These are phyloP conservation scores for Leccinum subrobustum DNA, from an alignment of 1,284 basidiomycete genomes.

Conservation along the genomic window DNA sequence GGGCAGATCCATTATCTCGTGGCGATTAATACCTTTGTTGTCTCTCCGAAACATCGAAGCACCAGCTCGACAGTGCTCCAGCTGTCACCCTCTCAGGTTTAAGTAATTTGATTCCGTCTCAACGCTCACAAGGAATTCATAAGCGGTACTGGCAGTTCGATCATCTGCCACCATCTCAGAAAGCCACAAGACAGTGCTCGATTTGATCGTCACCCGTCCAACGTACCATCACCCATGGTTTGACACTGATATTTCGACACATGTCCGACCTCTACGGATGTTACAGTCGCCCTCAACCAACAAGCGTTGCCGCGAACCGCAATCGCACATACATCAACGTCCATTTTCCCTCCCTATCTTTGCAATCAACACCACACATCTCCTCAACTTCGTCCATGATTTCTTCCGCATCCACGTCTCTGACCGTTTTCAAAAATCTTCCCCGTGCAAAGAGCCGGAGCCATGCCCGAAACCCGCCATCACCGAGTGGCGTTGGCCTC, in stretches of 20 bases:
- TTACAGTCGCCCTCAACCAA: conserved; percentile 20
- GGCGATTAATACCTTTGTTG: not conserved
- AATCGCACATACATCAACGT: conserved; percentile 71
- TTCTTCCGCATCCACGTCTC: conserved; percentile 51
- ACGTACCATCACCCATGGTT: conserved; percentile 5
- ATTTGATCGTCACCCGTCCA: conserved; percentile 12
- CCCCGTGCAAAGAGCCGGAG: conserved; percentile 63
- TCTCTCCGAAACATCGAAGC: not conserved
- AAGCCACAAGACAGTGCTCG: not conserved
- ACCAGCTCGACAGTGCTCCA: not conserved
- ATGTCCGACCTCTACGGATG: conserved; percentile 5
- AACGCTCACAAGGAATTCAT: not conserved
- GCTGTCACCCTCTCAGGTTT: conserved; percentile 4
- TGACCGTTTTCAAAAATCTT: conserved; percentile 52
- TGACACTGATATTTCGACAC: conserved; percentile 1
- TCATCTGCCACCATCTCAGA: conserved; percentile 2
- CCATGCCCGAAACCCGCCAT: conserved; percentile 67
- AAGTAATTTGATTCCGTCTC: conserved; percentile 5
- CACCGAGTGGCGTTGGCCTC: conserved; percentile 61
- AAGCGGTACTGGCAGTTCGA: not conserved
- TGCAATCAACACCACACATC: conserved; percentile 58
- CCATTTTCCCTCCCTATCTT: conserved; percentile 60
- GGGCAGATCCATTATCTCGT: conserved; percentile 6
- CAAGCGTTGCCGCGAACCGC: conserved; percentile 46
- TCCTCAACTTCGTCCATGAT: conserved; percentile 69